phyloP scores from a whole-genome alignment of 495 filamentous ascomycete genomes.

The Letharia lupina region DNA sequence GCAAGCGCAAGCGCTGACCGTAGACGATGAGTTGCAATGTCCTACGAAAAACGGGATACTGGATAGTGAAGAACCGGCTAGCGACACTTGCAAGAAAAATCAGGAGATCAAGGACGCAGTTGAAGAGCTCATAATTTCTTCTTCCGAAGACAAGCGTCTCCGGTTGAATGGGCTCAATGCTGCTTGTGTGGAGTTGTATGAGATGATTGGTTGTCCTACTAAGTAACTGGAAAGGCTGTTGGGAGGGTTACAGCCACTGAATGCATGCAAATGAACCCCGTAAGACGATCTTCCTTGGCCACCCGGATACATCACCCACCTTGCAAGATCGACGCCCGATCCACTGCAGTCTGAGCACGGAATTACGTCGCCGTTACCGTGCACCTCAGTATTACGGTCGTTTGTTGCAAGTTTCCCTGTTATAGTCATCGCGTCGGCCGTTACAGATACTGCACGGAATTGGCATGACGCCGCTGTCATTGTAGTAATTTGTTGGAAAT shows the following conservation, averaged over 20 bases:
- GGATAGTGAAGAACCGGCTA: not conserved
- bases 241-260: not conserved
- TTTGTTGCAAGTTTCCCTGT: too few species aligned
- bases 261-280: not conserved
- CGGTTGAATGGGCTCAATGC: not conserved
- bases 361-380: too few species aligned
- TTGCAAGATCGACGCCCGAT: too few species aligned
- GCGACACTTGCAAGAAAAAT: not conserved
- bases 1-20: not conserved
- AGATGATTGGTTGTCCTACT: not conserved
- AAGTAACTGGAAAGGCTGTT: not conserved
- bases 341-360: too few species aligned
- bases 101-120: not conserved
- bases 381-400: too few species aligned
- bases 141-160: not conserved
- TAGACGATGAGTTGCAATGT: not conserved
- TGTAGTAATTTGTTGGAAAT: too few species aligned
- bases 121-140: not conserved
- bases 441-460: too few species aligned
- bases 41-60: not conserved
- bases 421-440: too few species aligned
- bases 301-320: too few species aligned
- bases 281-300: not conserved
- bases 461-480: too few species aligned
- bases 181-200: not conserved